Evolutionary conservation across 495 filamentous ascomycete genomes (phyloP), one percentile per base, ranked within the genome.

Genomic region (Xylaria nigripes): DNA sequence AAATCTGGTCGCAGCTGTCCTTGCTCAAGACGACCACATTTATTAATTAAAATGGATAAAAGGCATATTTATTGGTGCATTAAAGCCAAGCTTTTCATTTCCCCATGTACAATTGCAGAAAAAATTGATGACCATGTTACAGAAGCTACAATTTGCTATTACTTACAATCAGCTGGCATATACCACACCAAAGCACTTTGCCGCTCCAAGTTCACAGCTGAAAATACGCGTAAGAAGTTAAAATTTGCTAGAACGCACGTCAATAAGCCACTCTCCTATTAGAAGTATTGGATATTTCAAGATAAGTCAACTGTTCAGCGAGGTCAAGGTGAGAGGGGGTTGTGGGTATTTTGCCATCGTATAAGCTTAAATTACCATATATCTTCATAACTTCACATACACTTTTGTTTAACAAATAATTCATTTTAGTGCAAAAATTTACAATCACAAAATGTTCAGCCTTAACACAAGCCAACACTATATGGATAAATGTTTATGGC

Each of bases 1-100:
- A 45, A 45, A 45, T 45, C 19, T 25, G 43, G 7, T 4, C 2
- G 13, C 2, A 32, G 16, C 13, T 47, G 7, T 2, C 10, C 27
- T 2, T 24, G 27, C 2, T 12, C 25, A 23, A 15, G 16, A 5
- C 6, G 22, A 4, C 45, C 22, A 10, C 19, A 5, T 30, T 6
- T 16, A 5, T 10, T 47, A 1, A 12, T 16, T 9, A 15, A 47
- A 29, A 16, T 15, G 9, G 48, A 56, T 48, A 42, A 50, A 50
- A 56, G 29, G 30, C 21, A 49, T 50, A 56, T 56, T 15, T 44
- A 44, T 42, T 27, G 23, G 24, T 42, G 23, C 7, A 56, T 56
- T 56, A 30, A 43, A 51, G 22, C 12, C 16, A 48, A 50, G n/a
- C 22, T 25, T 56, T 56, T 56, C 42, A 51, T 49, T 45, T 43